These are phyloP conservation scores for Arabidopsis suecica DNA, from an alignment of 345 rosid species.

Conservation along the genomic window DNA sequence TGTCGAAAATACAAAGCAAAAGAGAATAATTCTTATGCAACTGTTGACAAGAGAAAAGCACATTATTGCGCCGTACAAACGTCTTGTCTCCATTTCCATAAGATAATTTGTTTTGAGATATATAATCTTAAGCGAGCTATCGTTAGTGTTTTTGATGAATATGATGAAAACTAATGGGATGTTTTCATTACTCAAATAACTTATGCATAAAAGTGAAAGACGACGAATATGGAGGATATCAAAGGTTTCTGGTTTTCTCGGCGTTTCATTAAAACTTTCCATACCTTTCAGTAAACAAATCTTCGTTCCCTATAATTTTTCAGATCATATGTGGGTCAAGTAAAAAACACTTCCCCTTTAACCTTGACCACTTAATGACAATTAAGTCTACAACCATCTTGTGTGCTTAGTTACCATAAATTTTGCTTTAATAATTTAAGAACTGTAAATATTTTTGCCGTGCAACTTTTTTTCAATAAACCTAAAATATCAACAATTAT, in stretches of 20 bases:
- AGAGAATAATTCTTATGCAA: constrained; percentile 8
- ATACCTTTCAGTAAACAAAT: not conserved
- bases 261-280: constrained; percentile 3
- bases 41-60: constrained; percentile 18
- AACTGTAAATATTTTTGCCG: not conserved
- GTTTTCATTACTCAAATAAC: constrained; percentile 16
- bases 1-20: constrained; percentile 3
- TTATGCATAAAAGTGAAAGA: constrained; percentile 4
- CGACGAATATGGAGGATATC: constrained; percentile 20
- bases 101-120: not conserved
- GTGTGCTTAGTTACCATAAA: not conserved
- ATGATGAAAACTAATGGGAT: not conserved
- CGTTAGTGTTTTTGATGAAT: not conserved
- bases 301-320: not conserved
- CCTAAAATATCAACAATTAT: constrained; percentile 16
- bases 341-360: too few relatives aligned
- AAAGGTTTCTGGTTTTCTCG: constrained; percentile 11
- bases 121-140: not conserved
- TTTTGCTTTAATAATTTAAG: not conserved
- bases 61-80: constrained; percentile 31
- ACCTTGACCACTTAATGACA: not conserved
- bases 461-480: not conserved
- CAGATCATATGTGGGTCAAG: too few relatives aligned
- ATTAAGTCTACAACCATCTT: not conserved
- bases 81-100: constrained; percentile 22